phyloP scores from a whole-genome alignment of 768 basidiomycete genomes.

The Collybiopsis confluens region DNA sequence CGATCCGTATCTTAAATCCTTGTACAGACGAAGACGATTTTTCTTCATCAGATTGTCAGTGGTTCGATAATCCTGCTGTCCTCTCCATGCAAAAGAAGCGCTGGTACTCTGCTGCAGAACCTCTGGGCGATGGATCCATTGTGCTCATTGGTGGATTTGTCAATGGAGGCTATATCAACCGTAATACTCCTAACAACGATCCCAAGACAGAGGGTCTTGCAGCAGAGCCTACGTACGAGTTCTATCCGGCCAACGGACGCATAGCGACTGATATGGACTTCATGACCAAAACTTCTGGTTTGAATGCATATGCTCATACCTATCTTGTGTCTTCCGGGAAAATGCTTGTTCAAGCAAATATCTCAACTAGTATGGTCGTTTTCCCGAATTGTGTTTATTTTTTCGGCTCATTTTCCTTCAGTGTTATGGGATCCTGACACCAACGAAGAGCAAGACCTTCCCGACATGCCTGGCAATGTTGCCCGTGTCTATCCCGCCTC shows the following conservation, averaged over 20 bases:
- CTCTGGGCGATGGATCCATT: constrained; percentile 71
- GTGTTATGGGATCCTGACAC: constrained; percentile 48
- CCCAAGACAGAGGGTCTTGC: constrained; percentile 59
- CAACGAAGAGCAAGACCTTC: constrained; percentile 60
- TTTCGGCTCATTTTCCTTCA: constrained; percentile 16
- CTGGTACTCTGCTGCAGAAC: constrained; percentile 78
- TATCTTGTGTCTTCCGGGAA: constrained; percentile 74
- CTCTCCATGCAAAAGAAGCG: constrained; percentile 65
- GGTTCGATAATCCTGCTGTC: constrained; percentile 64
- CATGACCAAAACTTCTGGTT: constrained; percentile 66
- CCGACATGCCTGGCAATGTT: constrained; percentile 69
- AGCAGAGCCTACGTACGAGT: constrained; percentile 80
- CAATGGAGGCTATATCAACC: constrained; percentile 75
- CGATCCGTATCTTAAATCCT: constrained; percentile 80
- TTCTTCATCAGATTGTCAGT: constrained; percentile 49
- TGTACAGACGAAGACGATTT: constrained; percentile 53
- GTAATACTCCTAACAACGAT: constrained; percentile 66
- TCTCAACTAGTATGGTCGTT: constrained; percentile 53
- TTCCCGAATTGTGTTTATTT: constrained; percentile 5
- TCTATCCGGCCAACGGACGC: constrained; percentile 61
- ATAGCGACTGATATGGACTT: constrained; percentile 56
- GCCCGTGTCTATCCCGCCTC: constrained; percentile 88
- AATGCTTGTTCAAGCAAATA: constrained; percentile 79
- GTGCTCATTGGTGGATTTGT: constrained; percentile 80
- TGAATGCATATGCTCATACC: constrained; percentile 74